Base-by-base conservation (phyloP, 2,329 filamentous ascomycete genomes). In the Pestalotiopsis sp. region DNA sequence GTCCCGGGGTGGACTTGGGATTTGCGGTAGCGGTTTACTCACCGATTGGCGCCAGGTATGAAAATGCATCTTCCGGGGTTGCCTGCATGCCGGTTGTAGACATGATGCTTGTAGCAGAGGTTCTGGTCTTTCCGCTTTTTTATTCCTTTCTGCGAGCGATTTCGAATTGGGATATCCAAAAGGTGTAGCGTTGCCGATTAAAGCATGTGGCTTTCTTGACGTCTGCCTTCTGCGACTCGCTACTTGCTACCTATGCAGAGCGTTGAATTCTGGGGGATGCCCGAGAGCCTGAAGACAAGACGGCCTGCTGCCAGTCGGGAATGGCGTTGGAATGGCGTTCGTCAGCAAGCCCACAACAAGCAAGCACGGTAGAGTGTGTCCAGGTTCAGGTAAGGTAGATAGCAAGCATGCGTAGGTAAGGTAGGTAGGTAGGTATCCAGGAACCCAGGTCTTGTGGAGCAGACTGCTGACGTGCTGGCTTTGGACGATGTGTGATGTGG, bases 1-100 rank as follows among this genome's bases (percentile, higher is more conserved):
- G 70, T 65, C 67, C 65, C 63, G 61, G 70, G 31, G 31, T 36
- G 31, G 67, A 70, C 67, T 45, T 58, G 66, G 73, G 64, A 61
- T 39, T 23, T 27, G 52, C 64, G 62, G 65, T 70, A 76, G 79
- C 74, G 74, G 74, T 73, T 69, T 74, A 81, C 86, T 85, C 80
- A 88, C 87, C 87, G 80, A 88, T 86, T 78, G 86, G 87, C 75
- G 81, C 82, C 73, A 89, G 82, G 79, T 84, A 86, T 71, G 82
- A 84, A 71, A 81, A 80, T 73, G 79, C 80, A 80, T 82, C 81
- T 78, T 77, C 82, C 81, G 81, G 83, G 81, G 80, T 82, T 57
- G 69, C 69, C 77, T 82, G 83, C 81, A 82, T 81, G 76, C 75
- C 75, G 76, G 76, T 74, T 72, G 77, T 75, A 74, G 81, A 82